Evolutionary conservation across 2,329 filamentous ascomycete genomes (phyloP), one percentile per base, ranked within the genome.

Genomic region (Microcyclosporella mali): DNA sequence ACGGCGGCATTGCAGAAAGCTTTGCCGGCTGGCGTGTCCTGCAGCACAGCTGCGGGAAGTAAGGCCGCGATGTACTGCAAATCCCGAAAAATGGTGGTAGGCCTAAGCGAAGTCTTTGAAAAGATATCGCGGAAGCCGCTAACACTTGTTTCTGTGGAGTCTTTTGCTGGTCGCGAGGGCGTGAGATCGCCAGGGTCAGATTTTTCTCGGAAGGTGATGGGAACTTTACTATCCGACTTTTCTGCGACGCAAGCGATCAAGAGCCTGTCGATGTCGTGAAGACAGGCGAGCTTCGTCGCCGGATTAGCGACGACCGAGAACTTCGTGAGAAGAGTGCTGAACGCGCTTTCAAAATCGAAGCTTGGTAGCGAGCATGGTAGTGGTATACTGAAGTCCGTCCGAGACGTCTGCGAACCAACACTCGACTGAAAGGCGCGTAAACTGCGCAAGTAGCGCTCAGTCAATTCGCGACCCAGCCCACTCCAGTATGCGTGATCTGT

Each of bases 251-350:
- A 58, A 0, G 54, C 52, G 1, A 42, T 34, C 12, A 64, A 46
- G 4, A 98, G 74, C 32, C 84, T 79, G 58, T 94, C 82, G 4
- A 98, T 73, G 61, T 95, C 88, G 47, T 84, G 81, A 3, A 97
- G 71, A 0, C 86, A 84, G 51, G 84, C 82, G 10, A 98, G 75
- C 65, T 98, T 98, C 16, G 79, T 76, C 53, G 85, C 85, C 0
- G 92, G 92, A 59, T 92, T 94, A 0, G 87, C 85, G 52, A 94
- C 86, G 3, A 89, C 85, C 32, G 86, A 88, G 55, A 98, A 94
- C 69, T 88, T 88, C 50, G 80, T 81, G 25, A 97, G 72, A 1
- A 97, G 72, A 10, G 83, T 81, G 52, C 81, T 75, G 59, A 94
- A 95, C 1, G 88, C 85, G 52, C 81, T 79, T 39, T 79, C 79